A percentile compares a stretch with the other conserved stretches of the same genome.
These are phyloP conservation scores for Pseudogymnoascus sp. DNA, from an alignment of 2,329 filamentous ascomycete species.

Conservation along the genomic window DNA sequence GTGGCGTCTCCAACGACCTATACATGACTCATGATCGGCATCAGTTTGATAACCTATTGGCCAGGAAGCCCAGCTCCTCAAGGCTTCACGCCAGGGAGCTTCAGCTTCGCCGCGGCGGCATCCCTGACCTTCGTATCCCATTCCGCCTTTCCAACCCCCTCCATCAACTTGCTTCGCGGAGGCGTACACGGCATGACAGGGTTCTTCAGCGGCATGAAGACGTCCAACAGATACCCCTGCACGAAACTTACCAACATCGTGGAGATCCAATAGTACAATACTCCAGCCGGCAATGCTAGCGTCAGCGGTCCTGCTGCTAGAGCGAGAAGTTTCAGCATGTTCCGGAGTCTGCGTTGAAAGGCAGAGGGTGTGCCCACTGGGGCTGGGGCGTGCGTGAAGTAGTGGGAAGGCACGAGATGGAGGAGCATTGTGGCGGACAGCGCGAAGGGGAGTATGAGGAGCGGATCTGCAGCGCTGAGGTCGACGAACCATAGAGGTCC, in stretches of 20 bases:
- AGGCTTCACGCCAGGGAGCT: not conserved
- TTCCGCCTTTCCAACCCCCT: not conserved
- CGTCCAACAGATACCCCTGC: conserved; percentile 34
- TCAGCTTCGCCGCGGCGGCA: not conserved
- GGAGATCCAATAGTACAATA: conserved; percentile 43
- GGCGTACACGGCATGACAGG: conserved; percentile 25
- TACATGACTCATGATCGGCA: not conserved
- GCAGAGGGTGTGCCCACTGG: conserved; percentile 12
- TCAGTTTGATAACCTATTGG: not conserved
- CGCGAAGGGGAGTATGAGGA: conserved; percentile 39
- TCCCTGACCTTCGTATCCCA: conserved; percentile 4
- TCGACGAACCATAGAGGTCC: conserved; percentile 55
- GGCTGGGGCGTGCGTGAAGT: conserved; percentile 10
- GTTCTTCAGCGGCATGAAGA: conserved; percentile 31
- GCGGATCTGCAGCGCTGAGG: conserved; percentile 45
- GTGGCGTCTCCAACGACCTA: not conserved
- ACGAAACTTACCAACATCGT: conserved; percentile 35
- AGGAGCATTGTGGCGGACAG: conserved; percentile 41
- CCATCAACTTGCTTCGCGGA: not conserved
- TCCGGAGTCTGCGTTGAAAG: conserved; percentile 25
- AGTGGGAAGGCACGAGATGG: conserved; percentile 32
- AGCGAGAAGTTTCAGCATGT: conserved; percentile 31
- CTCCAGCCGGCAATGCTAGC: conserved; percentile 35
- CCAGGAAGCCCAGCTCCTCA: not conserved
- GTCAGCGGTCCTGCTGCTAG: conserved; percentile 33